phyloP scores from a whole-genome alignment of 495 filamentous ascomycete species.

The Trichoderma gamsii region DNA sequence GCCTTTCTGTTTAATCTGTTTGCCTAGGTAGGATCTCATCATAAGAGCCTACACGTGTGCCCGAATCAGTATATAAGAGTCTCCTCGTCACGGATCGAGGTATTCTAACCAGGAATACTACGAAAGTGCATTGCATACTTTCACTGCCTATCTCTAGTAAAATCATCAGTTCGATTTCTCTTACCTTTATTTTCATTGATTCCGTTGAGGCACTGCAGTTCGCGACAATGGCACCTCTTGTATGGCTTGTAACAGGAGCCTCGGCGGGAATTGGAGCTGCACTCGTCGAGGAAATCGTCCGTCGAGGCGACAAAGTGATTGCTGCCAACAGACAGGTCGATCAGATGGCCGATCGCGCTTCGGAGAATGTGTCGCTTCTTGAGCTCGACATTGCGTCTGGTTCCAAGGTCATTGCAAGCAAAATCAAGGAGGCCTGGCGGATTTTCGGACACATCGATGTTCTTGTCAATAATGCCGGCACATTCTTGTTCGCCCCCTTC shows the following conservation, averaged over 20 bases:
- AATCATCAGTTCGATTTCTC: no score
- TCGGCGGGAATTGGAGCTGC: slow-evolving; percentile 26
- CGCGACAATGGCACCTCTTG: not conserved
- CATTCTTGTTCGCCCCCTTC: slow-evolving; percentile 19
- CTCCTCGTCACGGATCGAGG: no score
- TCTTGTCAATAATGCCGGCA: slow-evolving; percentile 31
- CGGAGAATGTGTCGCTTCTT: slow-evolving; percentile 23
- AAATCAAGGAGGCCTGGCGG: slow-evolving; percentile 13
- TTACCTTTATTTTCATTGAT: no score
- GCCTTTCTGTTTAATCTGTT: no score
- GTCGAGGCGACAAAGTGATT: slow-evolving; percentile 43
- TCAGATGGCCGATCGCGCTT: slow-evolving; percentile 19
- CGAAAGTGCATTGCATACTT: no score
- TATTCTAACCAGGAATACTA: no score
- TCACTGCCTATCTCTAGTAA: no score
- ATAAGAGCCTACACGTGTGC: no score
- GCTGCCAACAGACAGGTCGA: slow-evolving; percentile 32
- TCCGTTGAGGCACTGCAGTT: no score
- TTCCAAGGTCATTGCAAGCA: slow-evolving; percentile 19
- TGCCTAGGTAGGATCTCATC: no score
- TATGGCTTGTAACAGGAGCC: slow-evolving; percentile 28
- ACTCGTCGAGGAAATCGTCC: slow-evolving; percentile 37
- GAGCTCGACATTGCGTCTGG: slow-evolving; percentile 39
- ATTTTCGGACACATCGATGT: slow-evolving; percentile 27
- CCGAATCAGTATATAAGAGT: no score